Base-by-base conservation (phyloP, 352 stramenopile genomes). In the Blastocystis sp. region DNA sequence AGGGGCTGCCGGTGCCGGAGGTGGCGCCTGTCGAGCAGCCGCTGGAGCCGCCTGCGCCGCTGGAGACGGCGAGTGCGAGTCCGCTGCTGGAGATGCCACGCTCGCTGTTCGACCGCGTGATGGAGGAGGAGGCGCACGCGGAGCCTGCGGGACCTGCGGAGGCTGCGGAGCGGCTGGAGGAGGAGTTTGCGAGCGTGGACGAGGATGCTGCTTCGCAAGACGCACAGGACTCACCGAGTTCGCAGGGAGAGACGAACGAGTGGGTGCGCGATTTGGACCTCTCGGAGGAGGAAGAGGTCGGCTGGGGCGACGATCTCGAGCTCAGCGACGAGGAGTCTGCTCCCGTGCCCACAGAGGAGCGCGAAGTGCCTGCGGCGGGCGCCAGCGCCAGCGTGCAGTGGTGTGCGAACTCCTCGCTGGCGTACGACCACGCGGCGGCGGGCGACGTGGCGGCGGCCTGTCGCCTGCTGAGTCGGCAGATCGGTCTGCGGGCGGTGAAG, bases 401-500 rank as follows among this genome's bases (percentile, higher is more conserved):
- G 95, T 92, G 94, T 59, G 90, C 93, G 75, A 97, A 97, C 86
- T 98, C 93, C 42, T 97, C 94, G 27, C 92, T 98, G 76, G 95
- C 95, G 49, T 94, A 94, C 8, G 96, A 99, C 90, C 96, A 99
- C 88, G 93, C 94, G 38, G 95, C 95, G 29, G 96, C 95, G 40
- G 96, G 96, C 6, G 94, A 91, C 53, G 95, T 98, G 59, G 91
- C 95, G 79, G 97, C 94, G 27, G 94, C 95, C 14, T 97, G 98
- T 93, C 93, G 98, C 88, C 88, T 99, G 61, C 91, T 99, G 78
- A 95, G 98, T 88, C 92, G 96, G 27, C 96, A 99, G 91, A 98
- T 99, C 87, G 96, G 96, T 42, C 94, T 97, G 0, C 96, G 96
- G 84, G 96, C 98, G 87, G 98, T 99, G 81, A 91, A 92, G 75